Evolutionary conservation across 257 asterid genomes (phyloP).

Genomic region (Craterostigma plantagineum): DNA sequence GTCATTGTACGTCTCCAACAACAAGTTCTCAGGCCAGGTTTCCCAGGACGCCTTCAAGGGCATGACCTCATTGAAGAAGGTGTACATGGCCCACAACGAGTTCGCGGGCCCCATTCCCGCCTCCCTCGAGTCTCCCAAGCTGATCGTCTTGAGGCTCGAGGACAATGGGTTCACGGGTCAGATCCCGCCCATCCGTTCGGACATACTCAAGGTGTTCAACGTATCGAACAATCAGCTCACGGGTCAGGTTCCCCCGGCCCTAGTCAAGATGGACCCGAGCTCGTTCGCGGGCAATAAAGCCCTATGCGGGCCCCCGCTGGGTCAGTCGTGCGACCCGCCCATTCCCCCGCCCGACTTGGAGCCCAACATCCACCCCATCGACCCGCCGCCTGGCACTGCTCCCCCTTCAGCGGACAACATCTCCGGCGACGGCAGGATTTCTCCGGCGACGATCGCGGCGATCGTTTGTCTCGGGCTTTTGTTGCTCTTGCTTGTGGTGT

Average conservation of each 20-base stretch:
- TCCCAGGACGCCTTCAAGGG: conserved; percentile 46
- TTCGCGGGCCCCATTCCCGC: conserved; percentile 54
- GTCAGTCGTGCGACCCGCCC: conserved; percentile 21
- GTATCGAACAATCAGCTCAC: conserved; percentile 62
- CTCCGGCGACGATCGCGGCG: too few species aligned
- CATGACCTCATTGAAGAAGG: conserved; percentile 58
- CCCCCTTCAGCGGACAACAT: too few species aligned
- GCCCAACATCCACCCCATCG: conserved; percentile 15
- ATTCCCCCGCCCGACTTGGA: conserved; percentile 25
- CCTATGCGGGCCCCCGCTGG: conserved; percentile 58
- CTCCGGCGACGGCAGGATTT: too few species aligned
- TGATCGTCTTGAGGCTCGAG: conserved; percentile 52
- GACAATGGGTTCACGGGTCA: conserved; percentile 51
- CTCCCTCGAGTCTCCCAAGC: conserved; percentile 56
- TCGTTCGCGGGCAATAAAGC: conserved; percentile 65
- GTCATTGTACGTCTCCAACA: conserved; percentile 52
- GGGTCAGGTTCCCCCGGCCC: conserved; percentile 50
- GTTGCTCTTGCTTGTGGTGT: too few species aligned
- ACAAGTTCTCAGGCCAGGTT: conserved; percentile 45
- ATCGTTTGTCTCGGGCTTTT: too few species aligned
- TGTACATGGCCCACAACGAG: conserved; percentile 44
- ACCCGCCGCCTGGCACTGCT: not conserved
- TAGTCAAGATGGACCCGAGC: conserved; percentile 27
- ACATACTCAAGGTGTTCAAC: conserved; percentile 27
- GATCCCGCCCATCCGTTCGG: conserved; percentile 38